phyloP scores from a whole-genome alignment of 2,329 filamentous ascomycete genomes.

The Aureobasidium lini region DNA sequence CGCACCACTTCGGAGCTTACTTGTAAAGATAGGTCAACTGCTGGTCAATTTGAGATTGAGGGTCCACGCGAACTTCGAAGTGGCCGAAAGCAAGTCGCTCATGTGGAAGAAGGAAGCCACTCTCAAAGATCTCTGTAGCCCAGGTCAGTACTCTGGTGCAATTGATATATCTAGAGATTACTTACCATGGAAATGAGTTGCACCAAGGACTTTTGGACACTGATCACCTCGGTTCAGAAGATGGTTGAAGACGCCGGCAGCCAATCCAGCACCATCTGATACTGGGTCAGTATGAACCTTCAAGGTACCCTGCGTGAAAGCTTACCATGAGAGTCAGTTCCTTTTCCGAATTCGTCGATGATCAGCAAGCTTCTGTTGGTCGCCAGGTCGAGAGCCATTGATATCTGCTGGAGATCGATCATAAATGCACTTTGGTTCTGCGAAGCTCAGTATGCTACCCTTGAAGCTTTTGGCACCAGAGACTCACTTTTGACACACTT shows the following conservation, averaged over 20 bases:
- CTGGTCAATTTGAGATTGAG: slow-evolving; percentile 46
- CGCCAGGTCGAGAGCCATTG: slow-evolving; percentile 64
- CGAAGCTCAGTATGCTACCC: neutral
- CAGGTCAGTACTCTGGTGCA: slow-evolving; percentile 27
- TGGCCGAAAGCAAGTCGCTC: slow-evolving; percentile 54
- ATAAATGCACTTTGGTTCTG: slow-evolving; percentile 59
- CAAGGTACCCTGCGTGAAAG: neutral
- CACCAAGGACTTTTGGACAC: slow-evolving; percentile 52
- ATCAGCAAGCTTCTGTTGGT: slow-evolving; percentile 73
- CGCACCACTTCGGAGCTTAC: slow-evolving; percentile 25
- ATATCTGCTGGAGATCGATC: slow-evolving; percentile 83
- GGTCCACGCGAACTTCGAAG: slow-evolving; percentile 62
- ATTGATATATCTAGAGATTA: slow-evolving; percentile 21
- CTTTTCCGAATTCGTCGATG: slow-evolving; percentile 86
- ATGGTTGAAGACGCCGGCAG: slow-evolving; percentile 54
- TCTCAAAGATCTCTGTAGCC: slow-evolving; percentile 60
- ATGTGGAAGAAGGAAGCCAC: slow-evolving; percentile 46
- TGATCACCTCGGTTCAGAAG: slow-evolving; percentile 42
- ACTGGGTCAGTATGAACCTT: neutral
- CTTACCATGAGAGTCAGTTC: slow-evolving; percentile 52
- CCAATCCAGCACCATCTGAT: slow-evolving; percentile 56
- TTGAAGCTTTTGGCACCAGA: neutral
- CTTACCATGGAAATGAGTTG: slow-evolving; percentile 55
- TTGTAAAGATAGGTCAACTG: slow-evolving; percentile 71
- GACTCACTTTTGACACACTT: slow-evolving; percentile 49